A percentile compares a stretch with the other conserved stretches of the same genome.
These are phyloP conservation scores for Hibiscus mutabilis DNA, from an alignment of 345 rosid species.

Conservation along the genomic window DNA sequence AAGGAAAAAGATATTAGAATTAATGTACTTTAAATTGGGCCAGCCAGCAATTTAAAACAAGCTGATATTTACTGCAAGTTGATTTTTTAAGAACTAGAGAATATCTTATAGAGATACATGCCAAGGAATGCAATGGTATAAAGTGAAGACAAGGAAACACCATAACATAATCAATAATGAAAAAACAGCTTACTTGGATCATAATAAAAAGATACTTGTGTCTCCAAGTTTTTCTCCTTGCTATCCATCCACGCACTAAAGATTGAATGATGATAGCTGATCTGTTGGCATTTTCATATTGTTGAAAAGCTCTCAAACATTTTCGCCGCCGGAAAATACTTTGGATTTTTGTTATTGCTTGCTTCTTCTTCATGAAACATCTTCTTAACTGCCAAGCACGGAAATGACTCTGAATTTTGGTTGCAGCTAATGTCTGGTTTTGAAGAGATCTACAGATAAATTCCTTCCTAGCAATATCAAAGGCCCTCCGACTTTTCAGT, in stretches of 20 bases:
- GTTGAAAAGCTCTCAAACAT: slow-evolving; percentile 24
- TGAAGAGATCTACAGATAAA: too few species aligned
- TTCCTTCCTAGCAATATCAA: too few species aligned
- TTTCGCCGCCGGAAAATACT: slow-evolving; percentile 23
- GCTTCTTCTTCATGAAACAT: background rate
- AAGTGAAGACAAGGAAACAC: too few species aligned
- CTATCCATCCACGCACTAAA: slow-evolving; percentile 55
- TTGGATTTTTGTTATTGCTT: slow-evolving; percentile 39
- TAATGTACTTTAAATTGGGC: background rate
- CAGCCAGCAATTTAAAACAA: background rate
- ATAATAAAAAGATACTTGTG: slow-evolving; percentile 22
- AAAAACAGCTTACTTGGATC: slow-evolving; percentile 55
- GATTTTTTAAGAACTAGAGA: background rate
- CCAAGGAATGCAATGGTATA: too few species aligned
- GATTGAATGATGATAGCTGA: slow-evolving; percentile 60
- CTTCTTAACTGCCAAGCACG: too few species aligned
- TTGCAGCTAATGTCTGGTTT: too few species aligned
- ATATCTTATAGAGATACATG: background rate
- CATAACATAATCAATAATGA: background rate
- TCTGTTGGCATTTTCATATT: slow-evolving; percentile 25
- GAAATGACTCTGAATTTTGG: too few species aligned
- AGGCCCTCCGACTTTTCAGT: too few species aligned
- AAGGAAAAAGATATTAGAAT: slow-evolving; percentile 1
- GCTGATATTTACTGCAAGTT: background rate
- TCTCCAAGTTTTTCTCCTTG: slow-evolving; percentile 25